Percentiles rank a stretch among this genome's conserved stretches.
phyloP scores from a whole-genome alignment of 306 rosid species.

The Rosa lucieae region DNA sequence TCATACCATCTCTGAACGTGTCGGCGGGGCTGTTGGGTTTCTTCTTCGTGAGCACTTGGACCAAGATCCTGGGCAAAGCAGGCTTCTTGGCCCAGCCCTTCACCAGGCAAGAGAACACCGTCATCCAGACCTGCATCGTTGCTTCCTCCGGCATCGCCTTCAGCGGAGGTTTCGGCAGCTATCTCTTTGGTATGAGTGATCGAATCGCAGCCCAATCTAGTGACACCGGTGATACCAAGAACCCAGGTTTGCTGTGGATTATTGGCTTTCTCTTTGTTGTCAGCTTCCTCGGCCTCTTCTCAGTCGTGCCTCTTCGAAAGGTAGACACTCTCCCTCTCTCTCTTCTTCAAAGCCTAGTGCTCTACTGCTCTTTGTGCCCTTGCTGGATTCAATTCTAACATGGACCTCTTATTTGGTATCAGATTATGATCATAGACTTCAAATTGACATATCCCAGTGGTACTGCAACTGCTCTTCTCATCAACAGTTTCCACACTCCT shows the following conservation, averaged over 20 bases:
- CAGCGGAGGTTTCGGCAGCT: slow-evolving; percentile 51
- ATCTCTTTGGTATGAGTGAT: slow-evolving; percentile 51
- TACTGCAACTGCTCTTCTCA: slow-evolving; percentile 51
- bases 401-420: neutral
- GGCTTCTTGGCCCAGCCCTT: slow-evolving; percentile 41
- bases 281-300: slow-evolving; percentile 57
- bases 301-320: slow-evolving; percentile 53
- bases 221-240: slow-evolving; percentile 31
- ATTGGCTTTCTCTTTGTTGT: slow-evolving; percentile 47
- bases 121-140: slow-evolving; percentile 51
- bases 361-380: no score
- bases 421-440: slow-evolving; percentile 58
- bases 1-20: slow-evolving; percentile 45
- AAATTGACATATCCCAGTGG: slow-evolving; percentile 56
- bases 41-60: slow-evolving; percentile 48
- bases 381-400: neutral
- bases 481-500: slow-evolving; percentile 56
- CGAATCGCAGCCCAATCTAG: slow-evolving; percentile 32
- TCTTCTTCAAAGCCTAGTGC: neutral
- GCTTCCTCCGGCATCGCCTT: slow-evolving; percentile 55
- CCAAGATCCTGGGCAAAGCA: slow-evolving; percentile 23
- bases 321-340: neutral
- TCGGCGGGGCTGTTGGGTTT: slow-evolving; percentile 47
- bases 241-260: slow-evolving; percentile 40
- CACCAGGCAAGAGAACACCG: slow-evolving; percentile 51